Conservation (phyloP, 306 rosid species). For the Prunus mongolica region DNA sequence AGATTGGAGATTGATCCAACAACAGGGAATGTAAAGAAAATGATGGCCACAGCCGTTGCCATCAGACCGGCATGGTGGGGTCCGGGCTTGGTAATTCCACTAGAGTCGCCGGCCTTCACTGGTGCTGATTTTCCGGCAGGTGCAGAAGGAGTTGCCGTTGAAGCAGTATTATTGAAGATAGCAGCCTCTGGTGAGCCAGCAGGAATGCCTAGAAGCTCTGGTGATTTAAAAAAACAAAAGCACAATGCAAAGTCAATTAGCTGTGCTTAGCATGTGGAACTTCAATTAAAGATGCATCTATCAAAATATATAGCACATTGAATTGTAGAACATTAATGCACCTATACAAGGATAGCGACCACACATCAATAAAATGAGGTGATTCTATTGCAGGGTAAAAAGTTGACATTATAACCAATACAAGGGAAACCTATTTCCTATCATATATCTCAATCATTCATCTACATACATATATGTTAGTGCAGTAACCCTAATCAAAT, state of each 20-base stretch:
- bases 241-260: background rate
- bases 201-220: slow-evolving; percentile 69
- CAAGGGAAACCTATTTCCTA: no score
- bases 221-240: background rate
- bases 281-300: no score
- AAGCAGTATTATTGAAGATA: slow-evolving; percentile 40
- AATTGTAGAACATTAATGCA: no score
- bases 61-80: slow-evolving; percentile 18
- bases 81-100: slow-evolving; percentile 20
- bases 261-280: background rate
- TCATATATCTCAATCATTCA: no score
- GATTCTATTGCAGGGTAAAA: no score
- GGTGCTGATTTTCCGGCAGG: background rate
- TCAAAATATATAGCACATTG: no score
- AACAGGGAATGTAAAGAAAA: slow-evolving; percentile 31
- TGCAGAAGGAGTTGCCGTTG: background rate
- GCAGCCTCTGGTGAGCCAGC: slow-evolving; percentile 77
- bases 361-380: no score
- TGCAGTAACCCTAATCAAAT: no score
- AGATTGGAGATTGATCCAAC: background rate
- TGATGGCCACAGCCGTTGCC: slow-evolving; percentile 28
- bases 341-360: no score
- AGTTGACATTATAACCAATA: no score
- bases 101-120: background rate
- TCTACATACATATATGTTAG: no score